Evolutionary conservation across 1,284 basidiomycete species (phyloP).

Genomic region (Irpex sp.): DNA sequence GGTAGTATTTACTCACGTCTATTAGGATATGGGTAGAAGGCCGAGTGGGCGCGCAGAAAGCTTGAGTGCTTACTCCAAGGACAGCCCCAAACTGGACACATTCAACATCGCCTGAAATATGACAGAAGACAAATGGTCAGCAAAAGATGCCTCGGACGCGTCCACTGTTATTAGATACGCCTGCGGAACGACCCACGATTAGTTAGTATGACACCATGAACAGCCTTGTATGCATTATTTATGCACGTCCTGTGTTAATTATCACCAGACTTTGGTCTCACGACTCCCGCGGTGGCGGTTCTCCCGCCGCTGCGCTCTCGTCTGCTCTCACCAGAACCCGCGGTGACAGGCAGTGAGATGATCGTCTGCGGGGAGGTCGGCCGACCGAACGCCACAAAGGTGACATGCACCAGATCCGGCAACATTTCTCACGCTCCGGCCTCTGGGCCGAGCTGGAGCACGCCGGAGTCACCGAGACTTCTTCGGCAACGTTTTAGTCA

Average conservation of each 20-base stretch:
- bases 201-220: too few species aligned
- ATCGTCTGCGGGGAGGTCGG: neutral
- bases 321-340: too few species aligned
- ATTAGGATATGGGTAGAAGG: neutral
- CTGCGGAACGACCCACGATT: too few species aligned
- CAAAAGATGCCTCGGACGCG: neutral
- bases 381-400: neutral
- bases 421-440: neutral
- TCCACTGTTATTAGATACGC: neutral
- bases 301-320: too few species aligned
- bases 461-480: neutral
- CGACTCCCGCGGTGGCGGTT: neutral
- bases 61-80: neutral
- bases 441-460: neutral
- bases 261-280: neutral
- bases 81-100: neutral
- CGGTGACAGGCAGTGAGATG: too few species aligned
- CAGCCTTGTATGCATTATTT: too few species aligned
- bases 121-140: too few species aligned
- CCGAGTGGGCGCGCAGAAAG: neutral
- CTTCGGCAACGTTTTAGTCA: neutral
- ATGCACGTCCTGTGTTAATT: too few species aligned
- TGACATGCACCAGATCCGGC: neutral
- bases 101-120: neutral
- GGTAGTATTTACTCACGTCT: neutral